A percentile compares a stretch with the other conserved stretches of the same genome.
These are phyloP conservation scores for Phytophthora litchii DNA, from an alignment of 352 stramenopile genomes.

Conservation along the genomic window DNA sequence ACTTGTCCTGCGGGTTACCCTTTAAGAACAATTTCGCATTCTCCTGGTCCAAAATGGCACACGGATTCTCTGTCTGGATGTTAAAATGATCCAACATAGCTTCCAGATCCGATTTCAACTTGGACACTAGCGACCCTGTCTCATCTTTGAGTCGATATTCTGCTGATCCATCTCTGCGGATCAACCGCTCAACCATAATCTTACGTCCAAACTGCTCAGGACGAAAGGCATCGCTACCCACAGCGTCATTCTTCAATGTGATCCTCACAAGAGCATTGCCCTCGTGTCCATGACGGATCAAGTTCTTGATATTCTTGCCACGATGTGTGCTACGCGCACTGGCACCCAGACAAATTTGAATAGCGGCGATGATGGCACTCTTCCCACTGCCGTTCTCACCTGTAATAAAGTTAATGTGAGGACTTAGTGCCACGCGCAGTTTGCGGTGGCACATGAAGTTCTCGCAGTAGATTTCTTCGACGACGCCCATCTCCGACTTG, in stretches of 20 bases:
- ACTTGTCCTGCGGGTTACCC: conserved; percentile 95
- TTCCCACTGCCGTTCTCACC: conserved; percentile 96
- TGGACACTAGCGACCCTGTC: conserved; percentile 61
- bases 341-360: conserved; percentile 97
- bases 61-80: conserved; percentile 97
- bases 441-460: conserved; percentile 99
- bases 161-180: conserved; percentile 80
- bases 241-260: conserved; percentile 91
- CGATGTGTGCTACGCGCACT: conserved; percentile 93
- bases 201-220: conserved; percentile 91
- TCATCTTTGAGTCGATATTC: conserved; percentile 83
- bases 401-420: conserved; percentile 89
- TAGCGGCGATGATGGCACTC: conserved; percentile 95
- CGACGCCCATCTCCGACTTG: conserved; percentile 90
- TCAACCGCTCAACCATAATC: conserved; percentile 94
- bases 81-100: conserved; percentile 95
- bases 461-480: conserved; percentile 95
- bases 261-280: conserved; percentile 90
- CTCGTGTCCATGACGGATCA: conserved; percentile 93
- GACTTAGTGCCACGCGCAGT: conserved; percentile 84
- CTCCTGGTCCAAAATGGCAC: conserved; percentile 97
- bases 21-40: conserved; percentile 98
- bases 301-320: conserved; percentile 94
- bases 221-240: conserved; percentile 91
- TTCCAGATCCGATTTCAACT: conserved; percentile 92